Percentiles rank a stretch among this genome's conserved stretches.
These are phyloP conservation scores for Cornus controversa DNA, from an alignment of 148 eudicot species.

Conservation along the genomic window DNA sequence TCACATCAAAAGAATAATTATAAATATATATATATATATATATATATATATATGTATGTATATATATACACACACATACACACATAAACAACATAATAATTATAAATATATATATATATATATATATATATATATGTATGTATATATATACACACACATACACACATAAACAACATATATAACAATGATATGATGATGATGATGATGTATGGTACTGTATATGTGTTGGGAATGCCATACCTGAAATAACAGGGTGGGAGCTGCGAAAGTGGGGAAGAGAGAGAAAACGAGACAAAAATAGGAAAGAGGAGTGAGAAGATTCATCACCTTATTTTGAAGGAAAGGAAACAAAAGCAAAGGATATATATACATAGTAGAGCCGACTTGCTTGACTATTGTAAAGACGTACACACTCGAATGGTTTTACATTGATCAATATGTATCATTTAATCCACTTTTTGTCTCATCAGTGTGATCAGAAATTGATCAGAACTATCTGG, in stretches of 20 bases:
- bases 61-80: too few relatives aligned
- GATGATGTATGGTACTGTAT: background rate
- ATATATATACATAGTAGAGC: too few relatives aligned
- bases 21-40: too few relatives aligned
- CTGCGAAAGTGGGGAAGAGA: constrained; percentile 13
- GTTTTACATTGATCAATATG: too few relatives aligned
- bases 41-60: too few relatives aligned
- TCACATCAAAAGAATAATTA: too few relatives aligned
- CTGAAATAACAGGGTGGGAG: constrained; percentile 57
- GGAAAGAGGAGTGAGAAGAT: background rate
- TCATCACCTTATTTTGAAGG: background rate
- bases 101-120: background rate
- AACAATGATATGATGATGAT: background rate
- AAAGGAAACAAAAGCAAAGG: background rate
- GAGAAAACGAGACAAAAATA: background rate
- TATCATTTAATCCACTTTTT: too few relatives aligned
- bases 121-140: background rate
- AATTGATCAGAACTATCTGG: too few relatives aligned
- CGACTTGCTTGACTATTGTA: too few relatives aligned
- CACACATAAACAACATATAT: background rate
- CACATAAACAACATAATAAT: background rate
- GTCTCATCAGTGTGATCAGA: too few relatives aligned
- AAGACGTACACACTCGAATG: too few relatives aligned
- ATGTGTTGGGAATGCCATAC: constrained; percentile 10
- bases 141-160: background rate